These are phyloP conservation scores for Dioscorea dumetorum DNA, from an alignment of 106 monocot species.

Conservation along the genomic window DNA sequence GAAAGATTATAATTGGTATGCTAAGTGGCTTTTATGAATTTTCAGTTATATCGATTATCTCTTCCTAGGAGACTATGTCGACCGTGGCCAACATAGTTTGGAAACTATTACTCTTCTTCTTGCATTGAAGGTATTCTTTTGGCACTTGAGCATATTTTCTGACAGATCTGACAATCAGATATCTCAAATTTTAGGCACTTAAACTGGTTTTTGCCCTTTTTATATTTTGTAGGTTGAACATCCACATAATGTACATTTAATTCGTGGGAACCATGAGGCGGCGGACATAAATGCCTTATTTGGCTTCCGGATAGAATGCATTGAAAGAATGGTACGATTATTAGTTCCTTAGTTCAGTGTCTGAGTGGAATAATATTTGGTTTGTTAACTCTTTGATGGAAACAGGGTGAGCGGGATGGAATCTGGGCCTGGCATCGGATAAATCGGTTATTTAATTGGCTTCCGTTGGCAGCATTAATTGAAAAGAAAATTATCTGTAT, in stretches of 20 bases:
- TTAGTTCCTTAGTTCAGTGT: too few species aligned
- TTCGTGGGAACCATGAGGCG: slow-evolving; percentile 98
- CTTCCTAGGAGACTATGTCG: slow-evolving; percentile 99
- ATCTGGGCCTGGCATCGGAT: slow-evolving; percentile 98
- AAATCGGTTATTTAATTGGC: slow-evolving; percentile 96
- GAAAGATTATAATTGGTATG: too few species aligned
- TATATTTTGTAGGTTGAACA: slow-evolving; percentile 66
- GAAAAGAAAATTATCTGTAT: slow-evolving; percentile 99
- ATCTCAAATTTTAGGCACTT: background rate
- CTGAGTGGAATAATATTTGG: too few species aligned
- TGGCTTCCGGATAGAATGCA: slow-evolving; percentile 98
- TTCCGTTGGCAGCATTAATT: slow-evolving; percentile 94
- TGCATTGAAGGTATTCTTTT: slow-evolving; percentile 78
- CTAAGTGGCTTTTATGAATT: slow-evolving; percentile 9
- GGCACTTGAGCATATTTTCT: background rate
- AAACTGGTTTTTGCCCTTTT: background rate
- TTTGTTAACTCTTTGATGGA: background rate
- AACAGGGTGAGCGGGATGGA: slow-evolving; percentile 97
- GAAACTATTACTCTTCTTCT: slow-evolving; percentile 97
- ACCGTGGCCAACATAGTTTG: slow-evolving; percentile 98
- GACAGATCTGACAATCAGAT: background rate
- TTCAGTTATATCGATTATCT: slow-evolving; percentile 99
- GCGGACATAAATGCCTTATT: slow-evolving; percentile 99
- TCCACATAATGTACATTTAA: slow-evolving; percentile 93
- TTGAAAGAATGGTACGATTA: slow-evolving; percentile 84